Percentiles rank a stretch among this genome's conserved stretches.
Evolutionary conservation across 202 grass and related monocot species (phyloP).

Genomic region (Setaria viridis): DNA sequence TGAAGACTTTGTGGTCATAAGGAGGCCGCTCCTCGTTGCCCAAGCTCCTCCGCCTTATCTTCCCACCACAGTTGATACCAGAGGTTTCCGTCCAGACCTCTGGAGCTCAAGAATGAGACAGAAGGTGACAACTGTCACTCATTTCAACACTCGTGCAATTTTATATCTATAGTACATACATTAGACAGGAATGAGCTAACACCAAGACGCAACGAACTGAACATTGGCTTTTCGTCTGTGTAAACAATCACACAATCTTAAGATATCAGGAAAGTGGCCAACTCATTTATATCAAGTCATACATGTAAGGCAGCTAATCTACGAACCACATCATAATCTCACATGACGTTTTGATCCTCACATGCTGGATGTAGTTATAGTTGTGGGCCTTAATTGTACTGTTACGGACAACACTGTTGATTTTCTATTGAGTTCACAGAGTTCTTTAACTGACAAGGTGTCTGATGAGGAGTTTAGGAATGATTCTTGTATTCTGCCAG

Average conservation of each 20-base stretch:
- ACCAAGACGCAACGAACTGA: background rate
- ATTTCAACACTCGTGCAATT: no score
- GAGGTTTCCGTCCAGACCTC: conserved; percentile 60
- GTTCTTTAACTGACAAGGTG: background rate
- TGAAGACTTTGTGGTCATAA: conserved; percentile 94
- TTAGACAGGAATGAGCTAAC: background rate
- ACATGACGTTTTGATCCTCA: background rate
- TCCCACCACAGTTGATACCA: conserved; percentile 43
- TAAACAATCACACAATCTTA: no score
- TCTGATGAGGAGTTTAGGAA: background rate
- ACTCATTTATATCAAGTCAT: background rate
- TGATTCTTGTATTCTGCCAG: background rate
- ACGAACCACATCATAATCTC: background rate
- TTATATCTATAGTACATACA: background rate
- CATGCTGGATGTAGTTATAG: background rate
- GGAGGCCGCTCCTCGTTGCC: conserved; percentile 76
- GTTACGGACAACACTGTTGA: no score
- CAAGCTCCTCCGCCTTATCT: conserved; percentile 68
- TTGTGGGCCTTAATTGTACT: background rate
- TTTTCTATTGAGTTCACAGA: background rate
- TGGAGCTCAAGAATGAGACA: conserved; percentile 90
- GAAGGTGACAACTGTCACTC: conserved; percentile 53
- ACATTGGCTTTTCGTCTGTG: no score
- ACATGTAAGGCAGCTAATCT: background rate
- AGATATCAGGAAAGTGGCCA: background rate